Evolutionary conservation across 2,329 filamentous ascomycete species (phyloP), one percentile per base, ranked within the genome.

Genomic region (Ampelomyces quisqualis): DNA sequence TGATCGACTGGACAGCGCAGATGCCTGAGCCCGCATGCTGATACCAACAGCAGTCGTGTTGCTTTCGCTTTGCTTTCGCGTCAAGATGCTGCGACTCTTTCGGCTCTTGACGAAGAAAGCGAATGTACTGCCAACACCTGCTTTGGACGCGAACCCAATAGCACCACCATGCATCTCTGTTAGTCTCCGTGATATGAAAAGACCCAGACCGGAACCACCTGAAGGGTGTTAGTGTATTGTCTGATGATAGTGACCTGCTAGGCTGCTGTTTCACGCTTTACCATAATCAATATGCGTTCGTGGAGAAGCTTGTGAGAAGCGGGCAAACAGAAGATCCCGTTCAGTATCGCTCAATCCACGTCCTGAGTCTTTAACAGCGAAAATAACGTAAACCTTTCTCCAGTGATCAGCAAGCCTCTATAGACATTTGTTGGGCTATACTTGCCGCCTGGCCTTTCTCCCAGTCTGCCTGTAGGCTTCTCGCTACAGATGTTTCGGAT

Each of bases 301-400:
- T 6, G 64, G 62, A 7, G 57, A 59, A 15, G 62, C 56, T 37
- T 60, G 62, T 0, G 58, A 60, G 34, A 66, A 67, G 11, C 64
- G 58, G 7, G 55, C 46, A 26, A 67, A 67, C 9, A 67, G 50
- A 2, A 57, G 51, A 7, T 59, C 47, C n/a, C 65, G 67, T 29
- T 73, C 69, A 11, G 65, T 57, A 1, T 60, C 46, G 0, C 57
- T 62, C 19, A 74, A 53, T 2, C 71, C 71, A 8, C 64, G 56
- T 1, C 71, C 71, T 0, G 66, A 71, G 35, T 73, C 70, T 19
- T 57, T 39, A 2, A 73, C 66, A 1, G 58, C 58, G 23, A 69
- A 62, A 5, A 67, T 48, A 38, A 70, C 41, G 45, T 68, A 73
- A 1, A 73, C 38, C 11, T 58, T n/a, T n/a, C n/a, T n/a, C n/a